A percentile compares a stretch with the other conserved stretches of the same genome.
Conservation (phyloP, 305 asterid genomes). For the Euphrasia arctica region DNA sequence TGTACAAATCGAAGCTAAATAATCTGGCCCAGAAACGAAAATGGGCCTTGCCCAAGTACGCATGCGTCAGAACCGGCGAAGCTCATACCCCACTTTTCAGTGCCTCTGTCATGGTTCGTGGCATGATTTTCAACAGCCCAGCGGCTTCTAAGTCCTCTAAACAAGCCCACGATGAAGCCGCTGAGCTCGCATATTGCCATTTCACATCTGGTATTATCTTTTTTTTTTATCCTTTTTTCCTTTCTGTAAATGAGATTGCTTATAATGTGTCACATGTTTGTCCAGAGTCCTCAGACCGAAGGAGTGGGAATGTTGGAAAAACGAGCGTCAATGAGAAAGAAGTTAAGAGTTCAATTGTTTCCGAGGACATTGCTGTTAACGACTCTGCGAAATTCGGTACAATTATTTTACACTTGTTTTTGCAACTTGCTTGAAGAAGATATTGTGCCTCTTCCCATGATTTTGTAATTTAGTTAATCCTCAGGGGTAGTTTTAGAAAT, state of each 20-base stretch:
- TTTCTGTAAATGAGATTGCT: not conserved
- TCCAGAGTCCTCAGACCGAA: conserved; percentile 25
- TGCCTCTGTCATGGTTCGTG: conserved; percentile 48
- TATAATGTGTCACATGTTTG: not conserved
- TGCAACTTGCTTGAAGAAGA: not conserved
- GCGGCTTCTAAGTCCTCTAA: conserved; percentile 39
- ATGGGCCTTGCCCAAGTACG: conserved; percentile 45
- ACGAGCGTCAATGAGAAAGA: not conserved
- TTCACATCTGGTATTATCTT: conserved; percentile 35
- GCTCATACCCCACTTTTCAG: conserved; percentile 50
- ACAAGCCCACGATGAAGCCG: conserved; percentile 49
- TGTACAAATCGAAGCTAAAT: conserved; percentile 56
- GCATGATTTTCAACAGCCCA: conserved; percentile 36
- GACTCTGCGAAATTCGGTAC: conserved; percentile 15
- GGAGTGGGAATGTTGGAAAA: conserved; percentile 7
- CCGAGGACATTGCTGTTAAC: conserved; percentile 20
- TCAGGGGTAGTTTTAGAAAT: too few species aligned
- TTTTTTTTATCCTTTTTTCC: not conserved
- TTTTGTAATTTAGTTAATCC: too few species aligned
- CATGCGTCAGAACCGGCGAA: conserved; percentile 39
- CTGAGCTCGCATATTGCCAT: conserved; percentile 43
- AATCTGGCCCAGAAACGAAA: conserved; percentile 41
- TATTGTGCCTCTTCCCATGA: not conserved
- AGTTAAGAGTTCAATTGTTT: conserved; percentile 14
- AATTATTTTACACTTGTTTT: not conserved